phyloP scores from a whole-genome alignment of 768 basidiomycete species.

The Boletus pseudo-olivaceus region DNA sequence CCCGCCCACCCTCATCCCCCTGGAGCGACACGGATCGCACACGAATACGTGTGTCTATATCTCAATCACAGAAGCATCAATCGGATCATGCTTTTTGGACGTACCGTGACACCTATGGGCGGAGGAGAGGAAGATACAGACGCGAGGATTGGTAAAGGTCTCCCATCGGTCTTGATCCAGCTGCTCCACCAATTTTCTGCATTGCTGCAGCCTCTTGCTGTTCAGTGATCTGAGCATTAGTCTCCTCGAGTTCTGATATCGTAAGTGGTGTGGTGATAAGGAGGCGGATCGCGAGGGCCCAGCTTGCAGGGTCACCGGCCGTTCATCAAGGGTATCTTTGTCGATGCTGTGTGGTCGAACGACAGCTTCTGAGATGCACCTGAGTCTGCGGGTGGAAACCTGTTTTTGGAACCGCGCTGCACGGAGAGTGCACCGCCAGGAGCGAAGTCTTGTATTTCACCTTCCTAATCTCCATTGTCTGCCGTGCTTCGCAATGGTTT shows the following conservation, averaged over 20 bases:
- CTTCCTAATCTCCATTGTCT: conserved; percentile 29
- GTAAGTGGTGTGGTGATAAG: conserved; percentile 17
- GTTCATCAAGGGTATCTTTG: conserved; percentile 9
- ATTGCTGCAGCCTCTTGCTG: conserved; percentile 57
- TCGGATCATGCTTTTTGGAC: conserved; percentile 86
- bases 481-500: conserved; percentile 47
- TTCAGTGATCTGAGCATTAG: conserved; percentile 61
- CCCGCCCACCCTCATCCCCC: conserved; percentile 55
- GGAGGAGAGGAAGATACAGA: conserved; percentile 8
- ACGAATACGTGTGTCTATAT: conserved; percentile 55
- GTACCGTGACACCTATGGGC: conserved; percentile 25
- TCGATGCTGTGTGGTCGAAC: conserved; percentile 9
- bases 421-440: conserved; percentile 48
- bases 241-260: conserved; percentile 71
- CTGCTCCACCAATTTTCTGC: conserved; percentile 51
- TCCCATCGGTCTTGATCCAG: conserved; percentile 53
- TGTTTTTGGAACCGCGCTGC: conserved; percentile 16
- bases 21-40: conserved; percentile 46
- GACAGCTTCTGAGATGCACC: conserved; percentile 29
- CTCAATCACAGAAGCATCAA: conserved; percentile 53
- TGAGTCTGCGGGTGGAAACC: conserved; percentile 21
- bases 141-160: conserved; percentile 34
- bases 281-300: conserved; percentile 26
- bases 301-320: conserved; percentile 14
- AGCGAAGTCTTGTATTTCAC: conserved; percentile 54